Conservation (phyloP, 1,284 basidiomycete species). For the Ceratobasidium sp. region DNA sequence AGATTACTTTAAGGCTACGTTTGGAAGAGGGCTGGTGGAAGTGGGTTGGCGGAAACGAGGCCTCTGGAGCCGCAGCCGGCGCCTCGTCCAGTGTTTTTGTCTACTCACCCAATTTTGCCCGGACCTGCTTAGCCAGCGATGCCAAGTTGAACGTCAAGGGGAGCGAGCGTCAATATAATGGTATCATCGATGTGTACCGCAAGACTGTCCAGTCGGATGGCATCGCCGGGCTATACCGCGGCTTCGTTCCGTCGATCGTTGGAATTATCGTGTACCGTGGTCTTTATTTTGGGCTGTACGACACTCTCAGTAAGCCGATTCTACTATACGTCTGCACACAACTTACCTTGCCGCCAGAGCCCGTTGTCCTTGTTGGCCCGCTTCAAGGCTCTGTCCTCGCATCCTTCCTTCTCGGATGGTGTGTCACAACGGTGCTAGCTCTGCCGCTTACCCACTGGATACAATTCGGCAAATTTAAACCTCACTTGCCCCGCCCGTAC, state of each 20-base stretch:
- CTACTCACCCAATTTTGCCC: conserved; percentile 96
- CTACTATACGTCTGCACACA: background rate
- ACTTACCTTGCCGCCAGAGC: conserved; percentile 61
- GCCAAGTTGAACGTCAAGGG: conserved; percentile 84
- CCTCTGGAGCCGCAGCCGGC: conserved; percentile 97
- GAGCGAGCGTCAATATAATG: conserved; percentile 94
- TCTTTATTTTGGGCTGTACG: conserved; percentile 94
- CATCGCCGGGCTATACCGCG: conserved; percentile 91
- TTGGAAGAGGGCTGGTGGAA: conserved; percentile 87
- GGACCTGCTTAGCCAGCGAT: conserved; percentile 97
- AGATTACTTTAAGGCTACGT: conserved; percentile 97
- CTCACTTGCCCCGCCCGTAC: background rate
- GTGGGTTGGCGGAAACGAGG: conserved; percentile 91
- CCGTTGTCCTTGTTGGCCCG: conserved; percentile 86
- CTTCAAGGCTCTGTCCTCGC: conserved; percentile 90
- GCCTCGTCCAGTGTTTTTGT: conserved; percentile 95
- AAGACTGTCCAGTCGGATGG: conserved; percentile 92
- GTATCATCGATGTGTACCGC: conserved; percentile 90
- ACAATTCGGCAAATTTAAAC: conserved; percentile 74
- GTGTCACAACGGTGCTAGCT: conserved; percentile 95
- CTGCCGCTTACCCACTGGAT: conserved; percentile 94
- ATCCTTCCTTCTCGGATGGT: conserved; percentile 90
- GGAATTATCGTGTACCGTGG: conserved; percentile 97
- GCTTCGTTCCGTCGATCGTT: conserved; percentile 91
- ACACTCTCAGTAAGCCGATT: conserved; percentile 77